A percentile compares a stretch with the other conserved stretches of the same genome.
phyloP scores from a whole-genome alignment of 2,329 filamentous ascomycete genomes.

The Alternaria sp. region DNA sequence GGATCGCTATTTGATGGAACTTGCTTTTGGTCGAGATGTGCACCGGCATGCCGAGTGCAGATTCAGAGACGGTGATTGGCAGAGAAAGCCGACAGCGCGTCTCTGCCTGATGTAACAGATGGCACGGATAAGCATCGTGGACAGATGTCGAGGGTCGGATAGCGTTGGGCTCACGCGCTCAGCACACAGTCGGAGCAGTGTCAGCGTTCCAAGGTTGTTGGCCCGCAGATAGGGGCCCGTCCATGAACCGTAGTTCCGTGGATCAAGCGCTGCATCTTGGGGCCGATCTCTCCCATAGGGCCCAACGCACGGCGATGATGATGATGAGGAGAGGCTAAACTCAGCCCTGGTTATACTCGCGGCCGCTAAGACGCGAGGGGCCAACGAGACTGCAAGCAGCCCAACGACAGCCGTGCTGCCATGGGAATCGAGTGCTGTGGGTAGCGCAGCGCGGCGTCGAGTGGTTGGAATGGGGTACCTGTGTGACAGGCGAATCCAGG shows the following conservation, averaged over 20 bases:
- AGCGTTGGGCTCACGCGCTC: conserved; percentile 6
- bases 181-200: conserved; percentile 1
- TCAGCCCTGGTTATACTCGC: conserved; percentile 10
- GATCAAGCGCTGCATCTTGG: conserved; percentile 20
- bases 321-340: conserved; percentile 8
- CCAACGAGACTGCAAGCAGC: conserved; percentile 5
- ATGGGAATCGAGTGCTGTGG: background rate
- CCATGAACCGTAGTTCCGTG: conserved; percentile 26
- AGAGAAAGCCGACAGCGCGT: conserved; percentile 14
- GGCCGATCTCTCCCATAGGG: conserved; percentile 18
- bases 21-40: conserved; percentile 24
- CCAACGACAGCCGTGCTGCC: background rate
- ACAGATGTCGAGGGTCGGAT: background rate
- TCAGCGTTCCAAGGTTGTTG: conserved; percentile 1
- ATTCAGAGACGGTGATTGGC: conserved; percentile 22
- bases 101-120: conserved; percentile 27
- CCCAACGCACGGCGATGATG: conserved; percentile 13
- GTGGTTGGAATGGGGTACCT: conserved; percentile 20
- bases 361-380: conserved; percentile 4
- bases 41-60: conserved; percentile 28
- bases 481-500: conserved; percentile 23
- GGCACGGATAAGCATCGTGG: conserved; percentile 8
- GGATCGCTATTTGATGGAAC: conserved; percentile 1
- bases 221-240: conserved; percentile 8
- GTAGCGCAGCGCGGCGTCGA: background rate